phyloP scores from a whole-genome alignment of 768 basidiomycete species.

The Rhizopogon vesiculosus region DNA sequence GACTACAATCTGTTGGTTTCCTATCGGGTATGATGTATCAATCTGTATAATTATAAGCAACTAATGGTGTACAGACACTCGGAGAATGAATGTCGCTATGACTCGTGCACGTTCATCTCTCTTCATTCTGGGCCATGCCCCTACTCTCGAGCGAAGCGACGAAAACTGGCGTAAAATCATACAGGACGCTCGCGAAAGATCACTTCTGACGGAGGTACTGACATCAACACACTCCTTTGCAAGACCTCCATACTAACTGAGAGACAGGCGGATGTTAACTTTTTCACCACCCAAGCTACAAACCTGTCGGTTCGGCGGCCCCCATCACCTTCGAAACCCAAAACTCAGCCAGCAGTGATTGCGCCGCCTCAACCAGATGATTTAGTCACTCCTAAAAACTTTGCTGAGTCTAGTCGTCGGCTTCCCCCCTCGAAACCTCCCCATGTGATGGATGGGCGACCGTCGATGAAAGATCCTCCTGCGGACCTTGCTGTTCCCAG shows the following conservation, averaged over 20 bases:
- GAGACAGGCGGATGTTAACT: constrained; percentile 29
- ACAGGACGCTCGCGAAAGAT: constrained; percentile 64
- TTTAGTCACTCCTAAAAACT: constrained; percentile 34
- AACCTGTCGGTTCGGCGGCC: constrained; percentile 11
- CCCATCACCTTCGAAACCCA: constrained; percentile 18
- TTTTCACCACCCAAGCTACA: constrained; percentile 30
- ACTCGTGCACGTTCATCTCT: constrained; percentile 95
- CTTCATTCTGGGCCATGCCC: constrained; percentile 87
- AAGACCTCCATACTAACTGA: background rate
- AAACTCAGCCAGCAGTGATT: constrained; percentile 7
- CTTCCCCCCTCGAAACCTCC: background rate
- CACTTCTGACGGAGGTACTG: constrained; percentile 59
- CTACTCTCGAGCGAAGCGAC: constrained; percentile 86
- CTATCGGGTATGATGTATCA: constrained; percentile 53
- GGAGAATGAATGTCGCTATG: constrained; percentile 98
- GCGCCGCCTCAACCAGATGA: constrained; percentile 22
- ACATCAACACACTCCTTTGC: background rate
- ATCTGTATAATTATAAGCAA: background rate
- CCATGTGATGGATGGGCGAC: background rate
- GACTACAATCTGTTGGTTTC: constrained; percentile 82
- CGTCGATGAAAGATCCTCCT: constrained; percentile 6
- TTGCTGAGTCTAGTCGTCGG: constrained; percentile 24
- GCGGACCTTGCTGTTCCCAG: background rate
- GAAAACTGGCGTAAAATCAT: constrained; percentile 76
- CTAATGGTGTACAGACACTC: constrained; percentile 43